Evolutionary conservation across 768 basidiomycete species (phyloP).

Genomic region (Leccinellum albellum): DNA sequence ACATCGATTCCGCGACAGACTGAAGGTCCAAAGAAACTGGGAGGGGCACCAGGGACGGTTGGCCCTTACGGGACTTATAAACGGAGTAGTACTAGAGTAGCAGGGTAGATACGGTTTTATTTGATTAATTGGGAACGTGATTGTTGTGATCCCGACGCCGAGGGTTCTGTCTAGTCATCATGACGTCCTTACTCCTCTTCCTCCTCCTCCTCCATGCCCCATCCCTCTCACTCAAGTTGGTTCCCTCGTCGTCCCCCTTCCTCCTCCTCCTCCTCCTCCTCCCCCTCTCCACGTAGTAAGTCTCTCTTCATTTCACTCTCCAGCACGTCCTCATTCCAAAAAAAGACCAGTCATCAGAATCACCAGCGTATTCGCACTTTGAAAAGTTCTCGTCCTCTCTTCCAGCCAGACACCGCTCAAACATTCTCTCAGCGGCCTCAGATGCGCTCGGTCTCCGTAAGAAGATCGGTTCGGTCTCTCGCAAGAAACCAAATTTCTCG

Average conservation of each 20-base stretch:
- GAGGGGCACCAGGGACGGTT: constrained; percentile 34
- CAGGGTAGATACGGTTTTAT: constrained; percentile 11
- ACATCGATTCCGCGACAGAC: constrained; percentile 9
- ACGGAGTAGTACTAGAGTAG: constrained; percentile 20
- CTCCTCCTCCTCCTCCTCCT: constrained; percentile 6
- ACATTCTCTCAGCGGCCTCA: constrained; percentile 51
- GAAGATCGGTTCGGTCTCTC: constrained; percentile 39
- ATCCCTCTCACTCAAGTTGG: constrained; percentile 9
- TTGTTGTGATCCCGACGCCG: neutral
- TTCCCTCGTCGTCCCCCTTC: constrained; percentile 18
- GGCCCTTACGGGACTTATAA: constrained; percentile 47
- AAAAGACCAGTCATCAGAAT: constrained; percentile 12
- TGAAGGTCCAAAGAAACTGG: constrained; percentile 26
- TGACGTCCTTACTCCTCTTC: constrained; percentile 11
- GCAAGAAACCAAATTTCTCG: constrained; percentile 35
- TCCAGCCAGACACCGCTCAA: constrained; percentile 38
- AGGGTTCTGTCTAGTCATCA: constrained; percentile 14
- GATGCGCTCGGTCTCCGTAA: constrained; percentile 44
- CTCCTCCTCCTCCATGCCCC: neutral
- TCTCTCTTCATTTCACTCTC: neutral
- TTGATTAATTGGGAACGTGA: neutral
- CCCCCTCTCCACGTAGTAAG: neutral
- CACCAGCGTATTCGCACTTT: constrained; percentile 6
- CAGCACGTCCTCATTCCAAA: neutral
- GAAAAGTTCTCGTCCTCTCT: constrained; percentile 5